Percentiles rank a stretch among this genome's conserved stretches.
Conservation (phyloP, 257 asterid genomes). For the Capsicum baccatum region DNA sequence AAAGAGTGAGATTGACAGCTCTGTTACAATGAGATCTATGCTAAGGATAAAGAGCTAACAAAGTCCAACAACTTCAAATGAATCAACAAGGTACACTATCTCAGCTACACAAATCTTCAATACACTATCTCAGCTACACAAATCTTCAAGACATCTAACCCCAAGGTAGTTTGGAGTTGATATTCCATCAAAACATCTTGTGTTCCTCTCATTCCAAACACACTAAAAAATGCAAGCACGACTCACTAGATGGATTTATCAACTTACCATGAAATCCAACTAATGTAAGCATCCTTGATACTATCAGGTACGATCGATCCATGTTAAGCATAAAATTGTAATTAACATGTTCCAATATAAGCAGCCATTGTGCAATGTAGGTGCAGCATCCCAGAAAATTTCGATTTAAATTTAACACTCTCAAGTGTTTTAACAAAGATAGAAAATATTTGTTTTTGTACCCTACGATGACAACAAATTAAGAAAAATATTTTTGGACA, state of each 20-base stretch:
- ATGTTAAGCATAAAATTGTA: background rate
- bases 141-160: background rate
- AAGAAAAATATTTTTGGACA: too few relatives aligned
- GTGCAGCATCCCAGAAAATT: background rate
- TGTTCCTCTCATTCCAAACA: slow-evolving; percentile 15
- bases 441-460: too few relatives aligned
- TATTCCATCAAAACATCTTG: slow-evolving; percentile 4
- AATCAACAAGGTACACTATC: background rate
- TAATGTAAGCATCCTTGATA: background rate
- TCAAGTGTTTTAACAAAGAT: too few relatives aligned
- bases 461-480: too few relatives aligned
- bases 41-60: background rate
- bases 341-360: slow-evolving; percentile 17
- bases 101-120: background rate
- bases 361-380: slow-evolving; percentile 4
- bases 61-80: background rate
- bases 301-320: background rate
- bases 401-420: background rate
- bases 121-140: background rate
- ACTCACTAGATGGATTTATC: background rate
- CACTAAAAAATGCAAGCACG: background rate
- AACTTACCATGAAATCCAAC: background rate
- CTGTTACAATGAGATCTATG: background rate
- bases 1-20: slow-evolving; percentile 16
- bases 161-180: slow-evolving; percentile 6